These are phyloP conservation scores for Colletotrichum viniferum DNA, from an alignment of 2,329 filamentous ascomycete genomes.

Conservation along the genomic window DNA sequence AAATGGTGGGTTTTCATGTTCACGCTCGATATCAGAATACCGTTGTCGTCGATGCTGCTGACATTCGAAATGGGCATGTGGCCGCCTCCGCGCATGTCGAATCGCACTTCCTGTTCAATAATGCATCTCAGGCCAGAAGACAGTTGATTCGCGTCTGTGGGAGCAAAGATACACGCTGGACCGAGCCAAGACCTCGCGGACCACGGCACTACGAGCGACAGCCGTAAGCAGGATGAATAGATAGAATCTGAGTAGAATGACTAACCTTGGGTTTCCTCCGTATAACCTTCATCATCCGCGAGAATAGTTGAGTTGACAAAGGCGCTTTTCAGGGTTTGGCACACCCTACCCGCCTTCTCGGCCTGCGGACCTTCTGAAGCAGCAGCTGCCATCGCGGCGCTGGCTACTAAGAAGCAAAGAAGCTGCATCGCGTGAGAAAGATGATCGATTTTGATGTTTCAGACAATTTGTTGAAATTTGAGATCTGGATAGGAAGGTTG, in stretches of 20 bases:
- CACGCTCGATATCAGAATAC: slow-evolving; percentile 2
- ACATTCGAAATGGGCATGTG: slow-evolving; percentile 7
- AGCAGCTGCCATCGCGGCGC: not conserved
- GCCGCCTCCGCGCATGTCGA: slow-evolving; percentile 12
- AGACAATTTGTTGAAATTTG: not conserved
- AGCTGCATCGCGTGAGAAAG: not conserved
- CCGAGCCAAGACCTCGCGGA: not conserved
- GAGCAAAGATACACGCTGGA: not conserved
- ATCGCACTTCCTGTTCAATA: not conserved
- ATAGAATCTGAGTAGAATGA: not conserved
- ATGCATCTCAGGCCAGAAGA: not conserved
- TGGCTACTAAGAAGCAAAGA: not conserved
- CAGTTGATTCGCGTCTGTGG: not conserved
- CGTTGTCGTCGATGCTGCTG: not conserved
- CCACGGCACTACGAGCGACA: not conserved
- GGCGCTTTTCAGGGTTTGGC: not conserved
- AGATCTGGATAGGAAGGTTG: not conserved
- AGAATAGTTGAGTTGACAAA: not conserved
- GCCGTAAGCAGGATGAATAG: not conserved
- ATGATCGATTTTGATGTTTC: not conserved
- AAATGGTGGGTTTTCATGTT: slow-evolving; percentile 2
- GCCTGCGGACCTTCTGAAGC: not conserved
- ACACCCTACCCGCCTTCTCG: not conserved
- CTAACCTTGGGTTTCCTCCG: not conserved
- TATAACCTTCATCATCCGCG: not conserved